phyloP scores from a whole-genome alignment of 2,329 filamentous ascomycete species.

The Didymellaceae sp. region DNA sequence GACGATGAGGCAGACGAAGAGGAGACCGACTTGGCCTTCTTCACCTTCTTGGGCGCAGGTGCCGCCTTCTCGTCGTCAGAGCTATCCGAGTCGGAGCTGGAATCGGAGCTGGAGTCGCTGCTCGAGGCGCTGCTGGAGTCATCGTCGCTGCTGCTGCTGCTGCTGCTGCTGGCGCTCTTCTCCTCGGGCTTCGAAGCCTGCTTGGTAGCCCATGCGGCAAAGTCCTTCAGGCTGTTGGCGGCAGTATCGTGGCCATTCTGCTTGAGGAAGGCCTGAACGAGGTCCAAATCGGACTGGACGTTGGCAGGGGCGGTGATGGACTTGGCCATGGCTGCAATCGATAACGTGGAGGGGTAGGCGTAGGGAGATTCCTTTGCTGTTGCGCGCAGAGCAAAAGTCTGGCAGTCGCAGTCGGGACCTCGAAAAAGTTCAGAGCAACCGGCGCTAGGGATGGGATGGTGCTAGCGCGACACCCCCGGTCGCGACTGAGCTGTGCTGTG shows the following conservation, averaged over 20 bases:
- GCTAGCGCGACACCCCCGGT: conserved; percentile 1
- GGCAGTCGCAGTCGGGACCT: conserved; percentile 19
- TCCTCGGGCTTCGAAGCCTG: conserved; percentile 24
- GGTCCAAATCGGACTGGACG: conserved; percentile 31
- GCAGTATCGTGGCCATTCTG: conserved; percentile 43
- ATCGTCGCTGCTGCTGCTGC: conserved; percentile 29
- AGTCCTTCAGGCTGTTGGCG: conserved; percentile 35
- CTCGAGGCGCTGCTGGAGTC: conserved; percentile 29
- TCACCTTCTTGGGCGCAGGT: conserved; percentile 24
- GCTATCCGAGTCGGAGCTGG: conserved; percentile 42
- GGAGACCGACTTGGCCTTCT: conserved; percentile 28
- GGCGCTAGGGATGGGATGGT: conserved; percentile 15
- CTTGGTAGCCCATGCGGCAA: conserved; percentile 40
- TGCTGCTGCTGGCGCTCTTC: conserved; percentile 42
- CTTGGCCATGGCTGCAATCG: conserved; percentile 34
- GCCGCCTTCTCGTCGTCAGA: conserved; percentile 31
- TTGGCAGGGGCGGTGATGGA: conserved; percentile 14
- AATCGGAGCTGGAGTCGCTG: conserved; percentile 35
- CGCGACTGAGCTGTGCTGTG: no score
- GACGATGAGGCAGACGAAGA: conserved; percentile 25
- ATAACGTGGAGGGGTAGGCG: not conserved
- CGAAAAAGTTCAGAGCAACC: conserved; percentile 20
- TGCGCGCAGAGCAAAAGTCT: conserved; percentile 24
- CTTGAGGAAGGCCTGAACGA: conserved; percentile 44
- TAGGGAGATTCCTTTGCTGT: no score